Conservation (phyloP, 75 land plant genomes). For the Pseudotsuga menziesii region DNA sequence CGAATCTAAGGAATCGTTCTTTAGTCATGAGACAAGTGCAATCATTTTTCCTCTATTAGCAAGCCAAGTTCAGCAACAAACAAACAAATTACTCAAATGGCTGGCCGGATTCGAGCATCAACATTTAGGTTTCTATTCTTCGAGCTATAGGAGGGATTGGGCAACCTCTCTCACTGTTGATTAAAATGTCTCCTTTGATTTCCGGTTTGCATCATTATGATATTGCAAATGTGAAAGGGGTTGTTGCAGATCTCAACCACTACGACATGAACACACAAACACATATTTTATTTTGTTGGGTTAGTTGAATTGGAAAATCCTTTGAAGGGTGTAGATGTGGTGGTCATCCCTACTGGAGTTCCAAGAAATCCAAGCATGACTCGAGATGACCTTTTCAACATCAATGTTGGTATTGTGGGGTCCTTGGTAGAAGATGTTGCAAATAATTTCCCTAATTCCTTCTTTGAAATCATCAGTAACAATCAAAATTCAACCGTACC, state of each 20-base stretch:
- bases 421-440: slow-evolving; percentile 88
- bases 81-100: neutral
- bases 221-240: slow-evolving; percentile 93
- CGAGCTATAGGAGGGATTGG: slow-evolving; percentile 98
- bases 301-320: slow-evolving; percentile 73
- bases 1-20: neutral
- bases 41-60: neutral
- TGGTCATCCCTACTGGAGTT: slow-evolving; percentile 94
- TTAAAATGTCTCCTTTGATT: slow-evolving; percentile 91
- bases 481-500: slow-evolving; percentile 98
- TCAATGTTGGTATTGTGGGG: slow-evolving; percentile 96
- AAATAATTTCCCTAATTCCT: slow-evolving; percentile 74
- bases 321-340: slow-evolving; percentile 89
- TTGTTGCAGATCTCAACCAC: slow-evolving; percentile 91
- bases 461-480: slow-evolving; percentile 91
- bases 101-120: slow-evolving; percentile 34
- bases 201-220: slow-evolving; percentile 93
- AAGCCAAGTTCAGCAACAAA: neutral
- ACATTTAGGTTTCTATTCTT: slow-evolving; percentile 45
- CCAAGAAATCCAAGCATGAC: slow-evolving; percentile 99
- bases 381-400: slow-evolving; percentile 92
- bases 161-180: slow-evolving; percentile 71
- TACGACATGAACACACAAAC: slow-evolving; percentile 71
- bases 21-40: neutral
- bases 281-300: slow-evolving; percentile 85